Evolutionary conservation across 805 yeast species (phyloP).

Genomic region (Saccharomyces jurei): DNA sequence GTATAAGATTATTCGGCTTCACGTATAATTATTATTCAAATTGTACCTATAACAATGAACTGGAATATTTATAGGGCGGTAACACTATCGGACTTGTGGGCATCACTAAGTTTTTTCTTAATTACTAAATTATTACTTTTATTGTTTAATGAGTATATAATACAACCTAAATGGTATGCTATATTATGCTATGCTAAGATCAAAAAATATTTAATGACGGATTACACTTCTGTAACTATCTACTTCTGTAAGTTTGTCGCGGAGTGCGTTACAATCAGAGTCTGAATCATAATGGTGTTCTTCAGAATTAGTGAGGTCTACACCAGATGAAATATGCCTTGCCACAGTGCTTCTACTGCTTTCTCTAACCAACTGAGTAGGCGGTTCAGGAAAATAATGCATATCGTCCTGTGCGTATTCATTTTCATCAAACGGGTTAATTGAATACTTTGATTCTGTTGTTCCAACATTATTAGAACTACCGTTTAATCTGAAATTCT

Average conservation of each 20-base stretch:
- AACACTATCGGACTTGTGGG: not conserved
- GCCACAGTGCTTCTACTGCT: slow-evolving; percentile 19
- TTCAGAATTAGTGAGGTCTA: slow-evolving; percentile 1
- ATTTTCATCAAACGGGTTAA: not conserved
- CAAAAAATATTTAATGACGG: slow-evolving; percentile 2
- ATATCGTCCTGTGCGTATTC: slow-evolving; percentile 5
- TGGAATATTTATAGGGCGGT: not conserved
- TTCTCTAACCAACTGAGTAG: slow-evolving; percentile 9
- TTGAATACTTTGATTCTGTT: slow-evolving; percentile 4
- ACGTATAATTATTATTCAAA: not conserved
- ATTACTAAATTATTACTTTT: not conserved
- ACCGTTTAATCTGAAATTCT: slow-evolving; percentile 6
- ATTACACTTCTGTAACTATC: slow-evolving; percentile 13
- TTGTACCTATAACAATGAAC: not conserved
- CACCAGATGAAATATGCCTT: slow-evolving; percentile 6
- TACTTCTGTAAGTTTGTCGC: slow-evolving; percentile 4
- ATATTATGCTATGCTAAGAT: not conserved
- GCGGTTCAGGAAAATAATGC: slow-evolving; percentile 10
- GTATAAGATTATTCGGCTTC: not conserved
- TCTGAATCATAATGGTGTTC: slow-evolving; percentile 1
- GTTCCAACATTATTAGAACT: slow-evolving; percentile 9
- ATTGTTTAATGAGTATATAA: not conserved
- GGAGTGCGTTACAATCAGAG: not conserved
- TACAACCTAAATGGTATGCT: not conserved
- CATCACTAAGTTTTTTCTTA: not conserved